Base-by-base conservation (phyloP, 805 yeast genomes). In the Wickerhamomyces subpelliculosus region DNA sequence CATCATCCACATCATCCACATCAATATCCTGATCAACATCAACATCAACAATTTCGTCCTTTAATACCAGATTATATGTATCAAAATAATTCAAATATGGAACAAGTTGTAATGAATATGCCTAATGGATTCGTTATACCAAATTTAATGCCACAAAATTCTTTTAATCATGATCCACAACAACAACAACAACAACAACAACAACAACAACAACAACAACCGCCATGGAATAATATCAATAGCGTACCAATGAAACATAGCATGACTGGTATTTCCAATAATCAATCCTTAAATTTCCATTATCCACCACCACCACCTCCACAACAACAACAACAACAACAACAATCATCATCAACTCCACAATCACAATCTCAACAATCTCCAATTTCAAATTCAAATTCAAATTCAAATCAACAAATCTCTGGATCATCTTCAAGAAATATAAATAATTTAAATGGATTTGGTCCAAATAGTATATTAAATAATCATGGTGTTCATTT, bases 291-390 rank as follows among this genome's bases (percentile, higher is more conserved):
- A 11, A 35, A 31, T 13, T 30, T 19, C 29, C 36, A 35, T 14
- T 39, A 32, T 9, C 22, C 20, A 3, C 36, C 16, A 32, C 38
- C 32, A 13, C 38, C 34, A 4, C 38, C 21, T 8, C 39, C 29
- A n/a, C 28, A 14, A 9, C 36, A 40, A 18, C 35, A 27, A 8
- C 46, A 38, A 26, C 34, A 20, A 5, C 40, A 21, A 26, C 36
- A 25, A 19, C 42, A 26, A 8, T n/a, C 39, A 16, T 39, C 35
- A 19, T 38, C 37, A 20, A 44, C 40, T 6, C 46, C 37, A 26
- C 40, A 37, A 32, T 36, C 40, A n/a, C 47, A 32, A 16, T 25
- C 34, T 9, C 22, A 20, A 32, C 3, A 16, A 29, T 9, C 12
- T 11, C 24, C 3, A 18, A 27, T 16, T 10, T 16, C 20, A 17